phyloP scores from a whole-genome alignment of 306 rosid species.

The Quercus aquifolioides region DNA sequence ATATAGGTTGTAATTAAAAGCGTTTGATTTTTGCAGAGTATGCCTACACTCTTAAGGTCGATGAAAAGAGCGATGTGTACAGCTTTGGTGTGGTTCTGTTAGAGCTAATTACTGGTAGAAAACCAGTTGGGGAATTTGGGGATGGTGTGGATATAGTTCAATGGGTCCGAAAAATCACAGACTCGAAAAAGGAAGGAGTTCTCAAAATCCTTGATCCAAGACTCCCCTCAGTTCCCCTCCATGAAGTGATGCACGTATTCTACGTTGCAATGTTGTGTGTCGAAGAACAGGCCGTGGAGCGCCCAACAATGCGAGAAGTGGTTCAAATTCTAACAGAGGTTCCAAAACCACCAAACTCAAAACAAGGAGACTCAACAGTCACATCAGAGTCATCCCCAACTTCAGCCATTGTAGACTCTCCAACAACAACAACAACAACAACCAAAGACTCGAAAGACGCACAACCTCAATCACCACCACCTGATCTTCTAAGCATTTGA shows the following conservation, averaged over 20 bases:
- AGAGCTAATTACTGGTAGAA: constrained; percentile 77
- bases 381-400: constrained; percentile 49
- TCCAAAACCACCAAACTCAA: constrained; percentile 58
- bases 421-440: constrained; percentile 19
- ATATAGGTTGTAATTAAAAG: neutral
- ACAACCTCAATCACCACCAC: constrained; percentile 53
- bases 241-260: constrained; percentile 84
- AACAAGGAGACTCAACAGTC: constrained; percentile 37
- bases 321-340: constrained; percentile 94
- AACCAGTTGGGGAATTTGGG: constrained; percentile 96
- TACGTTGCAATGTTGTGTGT: constrained; percentile 94
- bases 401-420: constrained; percentile 47
- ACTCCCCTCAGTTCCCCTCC: constrained; percentile 85
- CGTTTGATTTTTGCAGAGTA: constrained; percentile 56
- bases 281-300: constrained; percentile 94
- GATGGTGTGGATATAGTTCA: constrained; percentile 97
- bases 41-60: constrained; percentile 90
- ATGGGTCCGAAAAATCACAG: constrained; percentile 89
- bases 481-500: constrained; percentile 92
- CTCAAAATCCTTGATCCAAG: constrained; percentile 81
- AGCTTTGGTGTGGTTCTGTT: constrained; percentile 92
- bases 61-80: constrained; percentile 93
- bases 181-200: constrained; percentile 80
- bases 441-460: constrained; percentile 47
- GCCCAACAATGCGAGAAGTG: constrained; percentile 97